Evolutionary conservation across 2,329 filamentous ascomycete genomes (phyloP).

Genomic region (Aspergillus aculeatinus): DNA sequence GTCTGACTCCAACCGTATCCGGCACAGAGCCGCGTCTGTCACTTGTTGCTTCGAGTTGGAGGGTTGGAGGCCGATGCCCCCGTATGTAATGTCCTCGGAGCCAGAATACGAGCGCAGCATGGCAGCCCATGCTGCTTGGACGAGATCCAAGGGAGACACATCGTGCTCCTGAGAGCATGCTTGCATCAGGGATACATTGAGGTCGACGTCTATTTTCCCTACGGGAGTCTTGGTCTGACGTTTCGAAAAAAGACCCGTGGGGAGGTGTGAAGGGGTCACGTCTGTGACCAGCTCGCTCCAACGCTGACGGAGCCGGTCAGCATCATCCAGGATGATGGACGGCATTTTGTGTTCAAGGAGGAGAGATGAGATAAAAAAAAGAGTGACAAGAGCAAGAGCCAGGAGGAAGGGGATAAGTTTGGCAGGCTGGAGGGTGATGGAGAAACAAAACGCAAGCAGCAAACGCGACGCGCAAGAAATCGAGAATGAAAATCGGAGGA

Average conservation of each 20-base stretch:
- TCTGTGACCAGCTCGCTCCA: conserved; percentile 14
- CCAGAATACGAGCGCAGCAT: conserved; percentile 15
- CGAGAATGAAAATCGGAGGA: background rate
- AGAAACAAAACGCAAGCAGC: background rate
- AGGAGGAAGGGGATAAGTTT: conserved; percentile 2
- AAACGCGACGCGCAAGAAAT: conserved; percentile 2
- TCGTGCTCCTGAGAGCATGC: conserved; percentile 15
- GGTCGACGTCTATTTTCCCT: conserved; percentile 9
- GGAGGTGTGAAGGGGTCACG: conserved; percentile 15
- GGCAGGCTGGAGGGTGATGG: conserved; percentile 1
- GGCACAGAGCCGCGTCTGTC: conserved; percentile 13
- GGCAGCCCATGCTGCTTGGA: conserved; percentile 16
- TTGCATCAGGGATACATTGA: conserved; percentile 11
- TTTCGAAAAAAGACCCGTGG: conserved; percentile 13
- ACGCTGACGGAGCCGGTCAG: conserved; percentile 14
- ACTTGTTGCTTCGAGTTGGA: conserved; percentile 12
- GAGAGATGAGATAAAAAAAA: background rate
- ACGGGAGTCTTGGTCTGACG: background rate
- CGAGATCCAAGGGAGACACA: conserved; percentile 12
- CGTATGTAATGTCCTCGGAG: conserved; percentile 16
- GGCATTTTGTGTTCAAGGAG: conserved; percentile 3
- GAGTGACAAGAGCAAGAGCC: conserved; percentile 6
- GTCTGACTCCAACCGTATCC: conserved; percentile 9
- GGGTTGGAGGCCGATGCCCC: conserved; percentile 12
- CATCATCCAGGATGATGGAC: conserved; percentile 13